Evolutionary conservation across 2,329 filamentous ascomycete species (phyloP).

Genomic region (Fusarium coicis): DNA sequence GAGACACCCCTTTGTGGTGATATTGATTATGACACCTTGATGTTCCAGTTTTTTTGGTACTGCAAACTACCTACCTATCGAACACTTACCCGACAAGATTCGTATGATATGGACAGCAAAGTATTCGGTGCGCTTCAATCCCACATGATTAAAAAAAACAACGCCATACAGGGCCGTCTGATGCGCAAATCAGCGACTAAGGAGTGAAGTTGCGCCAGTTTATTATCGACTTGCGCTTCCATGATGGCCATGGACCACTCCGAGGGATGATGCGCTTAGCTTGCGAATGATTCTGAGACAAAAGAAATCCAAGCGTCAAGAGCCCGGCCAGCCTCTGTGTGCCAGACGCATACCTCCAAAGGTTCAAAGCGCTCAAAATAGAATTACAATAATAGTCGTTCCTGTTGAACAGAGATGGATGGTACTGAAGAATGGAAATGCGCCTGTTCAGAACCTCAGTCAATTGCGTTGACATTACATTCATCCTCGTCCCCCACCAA

Average conservation of each 20-base stretch:
- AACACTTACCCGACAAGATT: background rate
- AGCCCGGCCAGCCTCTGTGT: slow-evolving; percentile 9
- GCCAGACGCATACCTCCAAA: slow-evolving; percentile 10
- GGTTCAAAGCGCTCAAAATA: slow-evolving; percentile 7
- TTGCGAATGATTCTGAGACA: slow-evolving; percentile 30
- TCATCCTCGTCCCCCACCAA: background rate
- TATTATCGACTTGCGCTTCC: slow-evolving; percentile 8
- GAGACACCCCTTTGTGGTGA: slow-evolving; percentile 23
- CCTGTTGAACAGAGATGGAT: background rate
- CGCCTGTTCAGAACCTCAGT: background rate
- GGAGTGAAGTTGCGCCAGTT: slow-evolving; percentile 15
- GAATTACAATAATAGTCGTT: background rate
- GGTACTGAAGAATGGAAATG: slow-evolving; percentile 5
- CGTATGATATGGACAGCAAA: background rate
- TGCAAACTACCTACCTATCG: background rate
- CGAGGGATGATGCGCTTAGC: slow-evolving; percentile 31
- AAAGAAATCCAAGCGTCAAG: slow-evolving; percentile 18
- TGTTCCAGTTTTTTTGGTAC: slow-evolving; percentile 25
- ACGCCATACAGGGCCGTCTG: background rate
- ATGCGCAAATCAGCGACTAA: background rate
- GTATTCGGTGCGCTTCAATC: background rate
- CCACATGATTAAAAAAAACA: background rate
- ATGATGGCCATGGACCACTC: slow-evolving; percentile 1
- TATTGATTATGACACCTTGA: slow-evolving; percentile 15
- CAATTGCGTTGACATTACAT: background rate